These are phyloP conservation scores for Ophiorrhiza pumila DNA, from an alignment of 257 asterid species.

Conservation along the genomic window DNA sequence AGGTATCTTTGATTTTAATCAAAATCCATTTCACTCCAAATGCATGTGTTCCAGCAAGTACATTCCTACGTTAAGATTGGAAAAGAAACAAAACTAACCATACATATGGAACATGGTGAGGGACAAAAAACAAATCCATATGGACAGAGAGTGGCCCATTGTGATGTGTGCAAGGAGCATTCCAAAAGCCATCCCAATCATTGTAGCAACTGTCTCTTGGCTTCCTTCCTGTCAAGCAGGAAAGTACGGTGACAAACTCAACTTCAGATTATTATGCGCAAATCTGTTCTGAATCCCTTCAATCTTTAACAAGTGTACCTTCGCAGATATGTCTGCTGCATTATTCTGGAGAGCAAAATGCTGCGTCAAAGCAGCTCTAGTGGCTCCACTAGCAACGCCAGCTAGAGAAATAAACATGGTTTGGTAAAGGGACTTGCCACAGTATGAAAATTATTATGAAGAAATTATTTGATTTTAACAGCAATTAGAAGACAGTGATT, in stretches of 20 bases:
- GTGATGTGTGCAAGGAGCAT: constrained; percentile 86
- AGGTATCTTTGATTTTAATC: background rate
- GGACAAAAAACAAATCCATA: constrained; percentile 88
- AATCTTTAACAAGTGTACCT: constrained; percentile 40
- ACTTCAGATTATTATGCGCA: background rate
- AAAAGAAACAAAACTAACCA: constrained; percentile 74
- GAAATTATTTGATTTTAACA: background rate
- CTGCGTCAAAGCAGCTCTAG: constrained; percentile 97
- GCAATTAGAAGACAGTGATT: background rate
- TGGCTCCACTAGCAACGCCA: constrained; percentile 99
- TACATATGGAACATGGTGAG: constrained; percentile 95
- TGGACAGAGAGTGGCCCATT: constrained; percentile 65
- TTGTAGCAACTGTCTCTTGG: constrained; percentile 96
- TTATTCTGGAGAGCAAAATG: constrained; percentile 97
- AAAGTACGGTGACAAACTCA: background rate
- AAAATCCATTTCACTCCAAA: background rate
- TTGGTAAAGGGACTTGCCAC: background rate
- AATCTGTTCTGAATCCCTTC: constrained; percentile 12
- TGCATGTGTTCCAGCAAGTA: background rate
- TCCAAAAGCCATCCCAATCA: constrained; percentile 97
- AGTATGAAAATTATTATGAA: background rate
- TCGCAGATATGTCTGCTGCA: constrained; percentile 97
- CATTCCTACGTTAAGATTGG: constrained; percentile 7
- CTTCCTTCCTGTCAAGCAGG: constrained; percentile 76
- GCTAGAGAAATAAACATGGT: constrained; percentile 36